phyloP scores from a whole-genome alignment of 2,329 filamentous ascomycete genomes.

The Biscogniauxia marginata region DNA sequence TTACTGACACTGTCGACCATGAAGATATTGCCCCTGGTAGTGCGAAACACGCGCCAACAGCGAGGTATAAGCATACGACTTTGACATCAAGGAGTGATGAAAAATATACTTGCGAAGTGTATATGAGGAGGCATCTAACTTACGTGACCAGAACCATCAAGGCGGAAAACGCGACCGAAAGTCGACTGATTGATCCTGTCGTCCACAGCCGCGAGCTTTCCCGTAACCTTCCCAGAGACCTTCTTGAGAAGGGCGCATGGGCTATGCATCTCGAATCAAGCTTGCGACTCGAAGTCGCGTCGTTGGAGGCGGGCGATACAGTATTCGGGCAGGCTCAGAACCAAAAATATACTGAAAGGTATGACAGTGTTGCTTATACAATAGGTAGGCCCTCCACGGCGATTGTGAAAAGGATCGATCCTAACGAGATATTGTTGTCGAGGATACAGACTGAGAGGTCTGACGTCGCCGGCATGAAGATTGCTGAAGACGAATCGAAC shows the following conservation, averaged over 20 bases:
- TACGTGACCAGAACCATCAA: conserved; percentile 65
- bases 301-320: not conserved
- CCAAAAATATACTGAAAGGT: not conserved
- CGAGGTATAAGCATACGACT: too few species aligned
- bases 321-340: not conserved
- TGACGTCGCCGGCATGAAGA: too few species aligned
- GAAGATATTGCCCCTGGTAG: not conserved
- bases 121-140: conserved; percentile 29
- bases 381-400: not conserved
- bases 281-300: not conserved
- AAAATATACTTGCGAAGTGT: not conserved
- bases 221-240: conserved; percentile 15
- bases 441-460: too few species aligned
- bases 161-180: conserved; percentile 58
- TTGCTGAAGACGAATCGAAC: too few species aligned
- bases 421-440: not conserved
- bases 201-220: conserved; percentile 25
- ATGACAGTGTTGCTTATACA: not conserved
- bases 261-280: conserved; percentile 7
- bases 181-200: conserved; percentile 35
- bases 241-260: conserved; percentile 8
- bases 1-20: not conserved
- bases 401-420: not conserved
- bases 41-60: not conserved
- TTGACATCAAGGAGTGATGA: too few species aligned